Conservation (phyloP, 768 basidiomycete species). For the Macrolepiota albuminosa region DNA sequence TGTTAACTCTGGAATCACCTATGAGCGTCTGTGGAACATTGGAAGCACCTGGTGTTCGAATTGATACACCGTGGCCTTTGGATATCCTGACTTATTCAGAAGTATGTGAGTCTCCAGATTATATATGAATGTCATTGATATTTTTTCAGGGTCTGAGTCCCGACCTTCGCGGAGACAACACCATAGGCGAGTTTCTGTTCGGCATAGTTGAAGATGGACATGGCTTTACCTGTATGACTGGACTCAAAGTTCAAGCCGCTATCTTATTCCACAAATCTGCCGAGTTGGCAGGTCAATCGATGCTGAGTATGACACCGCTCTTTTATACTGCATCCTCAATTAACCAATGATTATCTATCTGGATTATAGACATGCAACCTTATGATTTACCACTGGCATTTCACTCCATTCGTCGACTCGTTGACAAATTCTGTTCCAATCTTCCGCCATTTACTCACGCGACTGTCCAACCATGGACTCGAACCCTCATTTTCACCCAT, state of each 20-base stretch:
- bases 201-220: conserved; percentile 26
- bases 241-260: conserved; percentile 48
- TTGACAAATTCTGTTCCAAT: conserved; percentile 35
- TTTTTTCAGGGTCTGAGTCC: conserved; percentile 36
- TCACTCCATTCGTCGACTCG: conserved; percentile 39
- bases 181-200: conserved; percentile 45
- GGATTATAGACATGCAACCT: too few relatives aligned
- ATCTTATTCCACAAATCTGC: conserved; percentile 56
- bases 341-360: neutral
- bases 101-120: conserved; percentile 20
- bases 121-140: conserved; percentile 12
- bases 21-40: conserved; percentile 49
- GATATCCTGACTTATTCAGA: conserved; percentile 35
- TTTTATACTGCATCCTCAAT: neutral
- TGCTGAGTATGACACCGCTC: conserved; percentile 29
- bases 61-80: conserved; percentile 53
- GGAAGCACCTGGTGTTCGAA: conserved; percentile 43
- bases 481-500: conserved; percentile 41
- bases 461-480: conserved; percentile 27
- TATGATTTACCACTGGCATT: conserved; percentile 43
- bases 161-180: conserved; percentile 41
- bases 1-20: conserved; percentile 48
- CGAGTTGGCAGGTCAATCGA: conserved; percentile 45
- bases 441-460: conserved; percentile 29
- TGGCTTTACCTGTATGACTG: conserved; percentile 32